These are phyloP conservation scores for Coemansia sp. DNA, from an alignment of 192 early-diverging fungal species.

Conservation along the genomic window DNA sequence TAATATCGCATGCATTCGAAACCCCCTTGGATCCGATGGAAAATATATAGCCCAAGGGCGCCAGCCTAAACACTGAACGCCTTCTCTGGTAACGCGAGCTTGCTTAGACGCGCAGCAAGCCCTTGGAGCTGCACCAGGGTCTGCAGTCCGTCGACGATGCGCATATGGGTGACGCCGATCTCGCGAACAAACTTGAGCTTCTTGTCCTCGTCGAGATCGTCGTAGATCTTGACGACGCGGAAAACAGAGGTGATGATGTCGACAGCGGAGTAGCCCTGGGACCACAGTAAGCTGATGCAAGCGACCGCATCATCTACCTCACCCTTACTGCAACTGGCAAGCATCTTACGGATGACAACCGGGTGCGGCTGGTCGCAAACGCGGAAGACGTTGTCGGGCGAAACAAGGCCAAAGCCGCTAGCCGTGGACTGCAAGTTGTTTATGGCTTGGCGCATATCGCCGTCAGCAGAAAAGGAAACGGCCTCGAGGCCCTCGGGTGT, in stretches of 20 bases:
- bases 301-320: conserved; percentile 75
- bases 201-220: conserved; percentile 75
- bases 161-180: conserved; percentile 92
- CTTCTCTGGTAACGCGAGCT: conserved; percentile 28
- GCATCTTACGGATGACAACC: conserved; percentile 71
- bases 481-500: conserved; percentile 90
- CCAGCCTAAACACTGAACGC: conserved; percentile 13
- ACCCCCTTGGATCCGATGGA: too few relatives aligned
- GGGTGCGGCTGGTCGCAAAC: conserved; percentile 98
- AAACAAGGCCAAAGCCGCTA: conserved; percentile 84
- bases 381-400: conserved; percentile 91
- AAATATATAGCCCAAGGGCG: neutral
- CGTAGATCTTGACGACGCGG: conserved; percentile 80
- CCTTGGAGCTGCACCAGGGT: conserved; percentile 86
- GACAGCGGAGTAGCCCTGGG: conserved; percentile 81
- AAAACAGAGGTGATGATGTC: conserved; percentile 94
- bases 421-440: conserved; percentile 94
- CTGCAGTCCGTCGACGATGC: conserved; percentile 85
- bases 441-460: conserved; percentile 98
- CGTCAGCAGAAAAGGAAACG: conserved; percentile 93
- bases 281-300: conserved; percentile 72
- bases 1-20: too few relatives aligned
- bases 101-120: conserved; percentile 70
- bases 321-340: conserved; percentile 68
- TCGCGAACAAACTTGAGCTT: conserved; percentile 90